Base-by-base conservation (phyloP, 495 filamentous ascomycete species). In the Podospora didyma region DNA sequence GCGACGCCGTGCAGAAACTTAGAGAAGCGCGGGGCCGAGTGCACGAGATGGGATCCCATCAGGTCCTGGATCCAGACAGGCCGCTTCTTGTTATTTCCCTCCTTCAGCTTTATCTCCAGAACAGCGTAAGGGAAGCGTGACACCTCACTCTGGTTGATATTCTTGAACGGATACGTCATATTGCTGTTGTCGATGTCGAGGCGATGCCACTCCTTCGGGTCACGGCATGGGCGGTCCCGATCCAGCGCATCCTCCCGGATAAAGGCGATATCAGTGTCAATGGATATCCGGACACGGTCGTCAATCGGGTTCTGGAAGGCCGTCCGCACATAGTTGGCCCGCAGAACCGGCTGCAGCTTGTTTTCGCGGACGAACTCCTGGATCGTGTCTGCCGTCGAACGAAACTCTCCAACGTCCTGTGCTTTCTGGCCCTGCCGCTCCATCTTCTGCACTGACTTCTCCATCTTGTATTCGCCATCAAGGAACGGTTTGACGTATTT, bases 251-350 rank as follows among this genome's bases (percentile, higher is more conserved):
- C 94, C 73, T 98, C 94, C 39, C 94, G 84, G 67, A 97, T 96
- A 59, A 97, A 82, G 28, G 89, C 92, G 19, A 97, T 80, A 59
- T 96, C 84, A 0, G 92, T 97, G 67, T 98, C 94, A 52, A 98
- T 87, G 1, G 89, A 91, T 57, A 97, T 89, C 37, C 95, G 83
- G 31, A 98, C 87, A 26, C 91, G 86, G 68, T 94, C 85, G 69
- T 97, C 91, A 5, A 89, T 87, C 14, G 94, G 94, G 46, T 97
- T 96, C 67, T 98, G 93, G 78, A 97, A 98, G 3, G 94, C 94
- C 0, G 92, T 96, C 41, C 95, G 88, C 12, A 85, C 90, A 68
- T 97, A 97, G 70, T 94, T 95, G 49, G 94, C 95, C 20, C 94
- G 84, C 37, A 97, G 72, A 55, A 96, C 82, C 6, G 94, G 94